phyloP scores from a whole-genome alignment of 495 filamentous ascomycete species.

The Cairneyella variabilis region DNA sequence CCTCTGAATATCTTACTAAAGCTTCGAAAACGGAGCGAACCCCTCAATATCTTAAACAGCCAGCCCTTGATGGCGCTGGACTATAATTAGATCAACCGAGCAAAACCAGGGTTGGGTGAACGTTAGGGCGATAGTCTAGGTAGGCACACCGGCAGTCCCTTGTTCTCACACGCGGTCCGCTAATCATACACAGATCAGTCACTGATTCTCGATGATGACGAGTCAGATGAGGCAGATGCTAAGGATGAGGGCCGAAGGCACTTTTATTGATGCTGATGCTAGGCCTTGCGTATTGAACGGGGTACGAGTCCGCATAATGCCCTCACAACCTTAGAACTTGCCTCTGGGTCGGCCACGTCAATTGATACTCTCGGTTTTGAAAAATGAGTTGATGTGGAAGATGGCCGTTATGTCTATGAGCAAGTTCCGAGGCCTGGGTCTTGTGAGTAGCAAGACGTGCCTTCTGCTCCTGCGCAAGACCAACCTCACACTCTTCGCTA shows the following conservation, averaged over 20 bases:
- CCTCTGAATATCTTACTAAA: constrained; percentile 16
- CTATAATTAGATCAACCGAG: constrained; percentile 7
- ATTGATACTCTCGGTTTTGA: not conserved
- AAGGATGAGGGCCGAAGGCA: constrained; percentile 7
- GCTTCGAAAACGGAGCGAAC: constrained; percentile 13
- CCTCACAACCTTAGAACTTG: not conserved
- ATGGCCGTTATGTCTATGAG: not conserved
- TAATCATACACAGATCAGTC: constrained; percentile 16
- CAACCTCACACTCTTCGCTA: constrained; percentile 11
- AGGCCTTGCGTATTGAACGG: constrained; percentile 6
- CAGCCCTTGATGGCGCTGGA: constrained; percentile 16
- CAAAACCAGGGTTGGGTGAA: constrained; percentile 11
- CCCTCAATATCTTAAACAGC: constrained; percentile 19
- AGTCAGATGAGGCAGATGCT: not conserved
- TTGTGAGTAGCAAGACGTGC: constrained; percentile 1
- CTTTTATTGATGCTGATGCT: constrained; percentile 6
- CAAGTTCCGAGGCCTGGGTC: too few species aligned
- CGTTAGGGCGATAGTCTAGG: constrained; percentile 11
- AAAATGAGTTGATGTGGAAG: not conserved
- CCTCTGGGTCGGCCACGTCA: not conserved
- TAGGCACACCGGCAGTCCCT: constrained; percentile 10
- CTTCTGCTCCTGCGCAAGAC: constrained; percentile 9
- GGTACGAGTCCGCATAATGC: constrained; percentile 7
- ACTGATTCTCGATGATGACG: constrained; percentile 14
- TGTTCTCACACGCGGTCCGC: constrained; percentile 14